phyloP scores from a whole-genome alignment of 768 basidiomycete genomes.

The Mrakia hoshinonis region DNA sequence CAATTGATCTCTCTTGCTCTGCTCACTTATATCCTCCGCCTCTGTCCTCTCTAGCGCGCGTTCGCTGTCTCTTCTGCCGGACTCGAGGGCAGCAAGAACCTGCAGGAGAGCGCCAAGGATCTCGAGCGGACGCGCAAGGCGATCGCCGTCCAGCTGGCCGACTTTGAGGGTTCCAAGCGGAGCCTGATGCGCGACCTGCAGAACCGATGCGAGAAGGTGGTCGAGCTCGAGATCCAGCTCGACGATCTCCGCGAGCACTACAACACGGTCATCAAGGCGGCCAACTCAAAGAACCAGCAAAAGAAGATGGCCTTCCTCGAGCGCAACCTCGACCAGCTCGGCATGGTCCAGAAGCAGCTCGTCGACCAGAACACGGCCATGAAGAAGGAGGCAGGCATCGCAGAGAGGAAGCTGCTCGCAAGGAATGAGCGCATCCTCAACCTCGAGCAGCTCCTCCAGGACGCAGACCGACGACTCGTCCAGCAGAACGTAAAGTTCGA shows the following conservation, averaged over 20 bases:
- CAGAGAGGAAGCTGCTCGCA: constrained; percentile 89
- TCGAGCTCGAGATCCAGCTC: constrained; percentile 95
- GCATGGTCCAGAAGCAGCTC: constrained; percentile 92
- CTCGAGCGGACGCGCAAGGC: constrained; percentile 92
- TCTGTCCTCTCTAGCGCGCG: constrained; percentile 57
- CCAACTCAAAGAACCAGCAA: constrained; percentile 96
- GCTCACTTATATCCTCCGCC: too few species aligned
- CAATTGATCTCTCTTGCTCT: background rate
- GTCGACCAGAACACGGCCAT: constrained; percentile 95
- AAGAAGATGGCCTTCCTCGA: constrained; percentile 99
- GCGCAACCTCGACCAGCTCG: constrained; percentile 89
- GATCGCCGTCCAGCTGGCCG: constrained; percentile 93
- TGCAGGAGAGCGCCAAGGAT: constrained; percentile 94
- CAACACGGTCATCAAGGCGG: constrained; percentile 94
- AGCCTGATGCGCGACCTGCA: constrained; percentile 97
- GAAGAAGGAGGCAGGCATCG: constrained; percentile 95
- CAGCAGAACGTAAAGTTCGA: constrained; percentile 94
- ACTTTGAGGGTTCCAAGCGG: constrained; percentile 98
- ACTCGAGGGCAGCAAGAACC: constrained; percentile 91
- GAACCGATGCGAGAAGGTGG: constrained; percentile 99
- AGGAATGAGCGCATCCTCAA: constrained; percentile 97
- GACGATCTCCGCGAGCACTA: constrained; percentile 99
- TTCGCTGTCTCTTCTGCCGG: constrained; percentile 95
- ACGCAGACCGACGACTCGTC: constrained; percentile 85
- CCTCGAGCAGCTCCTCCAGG: constrained; percentile 82